Evolutionary conservation across 495 filamentous ascomycete genomes (phyloP).

Genomic region (Podospora appendiculata): DNA sequence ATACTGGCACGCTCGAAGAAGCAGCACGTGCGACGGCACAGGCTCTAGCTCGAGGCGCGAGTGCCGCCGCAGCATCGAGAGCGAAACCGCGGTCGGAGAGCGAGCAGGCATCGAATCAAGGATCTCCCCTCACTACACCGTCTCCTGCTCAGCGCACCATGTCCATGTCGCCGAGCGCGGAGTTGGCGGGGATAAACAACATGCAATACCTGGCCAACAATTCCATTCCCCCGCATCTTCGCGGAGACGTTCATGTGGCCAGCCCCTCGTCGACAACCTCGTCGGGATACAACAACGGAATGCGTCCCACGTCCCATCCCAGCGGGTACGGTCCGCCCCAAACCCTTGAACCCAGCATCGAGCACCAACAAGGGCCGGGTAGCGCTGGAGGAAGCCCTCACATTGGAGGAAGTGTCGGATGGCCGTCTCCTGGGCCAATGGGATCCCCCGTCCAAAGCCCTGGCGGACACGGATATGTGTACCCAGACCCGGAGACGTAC

Average conservation of each 20-base stretch:
- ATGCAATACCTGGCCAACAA: slow-evolving; percentile 68
- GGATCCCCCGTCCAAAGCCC: slow-evolving; percentile 57
- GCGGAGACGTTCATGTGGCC: slow-evolving; percentile 59
- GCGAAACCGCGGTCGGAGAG: slow-evolving; percentile 57
- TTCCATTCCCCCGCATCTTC: slow-evolving; percentile 75
- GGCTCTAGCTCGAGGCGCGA: slow-evolving; percentile 47
- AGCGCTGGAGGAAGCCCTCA: slow-evolving; percentile 67
- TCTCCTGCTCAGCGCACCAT: slow-evolving; percentile 71
- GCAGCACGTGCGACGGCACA: slow-evolving; percentile 76
- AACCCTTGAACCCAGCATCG: slow-evolving; percentile 80
- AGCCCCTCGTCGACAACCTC: slow-evolving; percentile 59
- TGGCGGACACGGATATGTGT: slow-evolving; percentile 52
- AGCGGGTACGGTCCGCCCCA: slow-evolving; percentile 71
- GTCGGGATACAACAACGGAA: slow-evolving; percentile 51
- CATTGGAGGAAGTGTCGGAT: slow-evolving; percentile 59
- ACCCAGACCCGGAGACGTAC: slow-evolving; percentile 59
- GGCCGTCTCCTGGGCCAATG: slow-evolving; percentile 64
- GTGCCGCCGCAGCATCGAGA: slow-evolving; percentile 49
- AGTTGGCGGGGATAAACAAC: slow-evolving; percentile 63
- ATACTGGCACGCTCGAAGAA: slow-evolving; percentile 92
- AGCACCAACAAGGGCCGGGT: slow-evolving; percentile 58
- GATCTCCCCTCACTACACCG: slow-evolving; percentile 77
- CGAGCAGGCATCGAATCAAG: slow-evolving; percentile 70
- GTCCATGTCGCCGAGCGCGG: slow-evolving; percentile 71
- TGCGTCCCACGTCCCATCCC: slow-evolving; percentile 68